Base-by-base conservation (phyloP, 331 rosid genomes). In the Malus hybrid region DNA sequence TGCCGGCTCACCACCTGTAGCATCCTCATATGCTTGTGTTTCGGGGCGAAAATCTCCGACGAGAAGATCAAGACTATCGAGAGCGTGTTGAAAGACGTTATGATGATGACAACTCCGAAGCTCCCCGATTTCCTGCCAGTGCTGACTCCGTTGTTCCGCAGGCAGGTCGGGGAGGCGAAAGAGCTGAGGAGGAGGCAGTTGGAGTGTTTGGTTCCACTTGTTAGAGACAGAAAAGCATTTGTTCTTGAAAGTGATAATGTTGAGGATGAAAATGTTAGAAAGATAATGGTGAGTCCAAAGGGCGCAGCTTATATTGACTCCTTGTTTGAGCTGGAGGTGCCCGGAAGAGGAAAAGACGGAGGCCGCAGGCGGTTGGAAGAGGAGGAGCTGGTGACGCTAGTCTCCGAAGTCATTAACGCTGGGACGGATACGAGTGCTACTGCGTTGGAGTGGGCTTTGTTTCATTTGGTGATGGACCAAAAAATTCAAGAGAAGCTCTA, bases 261-360 rank as follows among this genome's bases (percentile, higher is more conserved):
- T 91, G 3, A 76, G 73, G 18, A 63, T 67, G 6, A 65, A 13
- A 27, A 24, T 5, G 66, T 14, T 6, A 50, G 18, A 5, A 50
- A 50, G n/a, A 50, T 50, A 50, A 92, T 94, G 97, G 93, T 71
- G 13, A 90, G 97, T 73, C 87, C 95, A 0, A 76, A 76, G 0
- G 99, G 99, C 0, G 97, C 99, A 3, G 99, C 97, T 10, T 94
- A 94, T 10, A 81, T 94, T n/a, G 99, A 94, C 85, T 94, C 99
- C 6, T 72, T 94, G 33, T 94, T 88, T 13, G 74, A 5, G 6
- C 76, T 94, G 44, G 87, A 90, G 24, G 96, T 87, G 7, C 99
- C 97, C 0, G 88, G 87, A 0, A 71, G 96, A 6, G 50, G 93
- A 18, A 50, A 50, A 50, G n/a, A 50, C 9, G n/a, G 56, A 1